phyloP scores from a whole-genome alignment of 371 early-diverging fungal genomes.

The Mortierella sp. region DNA sequence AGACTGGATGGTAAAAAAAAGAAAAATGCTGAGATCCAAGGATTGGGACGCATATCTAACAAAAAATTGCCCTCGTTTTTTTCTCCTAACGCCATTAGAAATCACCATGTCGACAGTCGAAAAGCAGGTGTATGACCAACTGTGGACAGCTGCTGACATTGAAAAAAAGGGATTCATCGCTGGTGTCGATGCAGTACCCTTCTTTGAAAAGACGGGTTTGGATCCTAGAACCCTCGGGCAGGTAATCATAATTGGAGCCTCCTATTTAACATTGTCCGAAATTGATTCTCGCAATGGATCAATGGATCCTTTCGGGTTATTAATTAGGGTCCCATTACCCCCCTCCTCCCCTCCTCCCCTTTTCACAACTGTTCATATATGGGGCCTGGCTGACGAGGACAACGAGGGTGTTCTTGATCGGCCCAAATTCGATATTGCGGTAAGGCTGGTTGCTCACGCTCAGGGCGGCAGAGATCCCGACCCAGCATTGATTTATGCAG shows the following conservation, averaged over 20 bases:
- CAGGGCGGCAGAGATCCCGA: slow-evolving; percentile 76
- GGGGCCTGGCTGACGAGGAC: slow-evolving; percentile 84
- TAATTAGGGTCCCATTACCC: no score
- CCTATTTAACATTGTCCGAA: no score
- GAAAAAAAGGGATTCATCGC: slow-evolving; percentile 76
- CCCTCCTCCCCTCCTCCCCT: no score
- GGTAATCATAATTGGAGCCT: no score
- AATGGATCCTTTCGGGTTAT: not conserved
- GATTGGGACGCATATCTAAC: no score
- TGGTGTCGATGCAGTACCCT: slow-evolving; percentile 83
- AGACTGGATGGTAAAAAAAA: no score
- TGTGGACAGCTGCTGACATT: slow-evolving; percentile 78
- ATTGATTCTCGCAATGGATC: not conserved
- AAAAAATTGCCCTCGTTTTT: not conserved
- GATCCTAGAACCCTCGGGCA: slow-evolving; percentile 74
- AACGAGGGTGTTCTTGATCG: slow-evolving; percentile 81
- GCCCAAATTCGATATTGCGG: slow-evolving; percentile 79
- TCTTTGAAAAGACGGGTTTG: slow-evolving; percentile 83
- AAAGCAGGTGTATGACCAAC: slow-evolving; percentile 70
- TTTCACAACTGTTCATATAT: no score
- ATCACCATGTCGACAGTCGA: slow-evolving; percentile 73
- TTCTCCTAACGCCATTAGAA: slow-evolving; percentile 8
- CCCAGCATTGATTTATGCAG: slow-evolving; percentile 60
- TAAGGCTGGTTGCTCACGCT: slow-evolving; percentile 90
- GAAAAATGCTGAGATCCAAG: not conserved